Evolutionary conservation across 768 basidiomycete genomes (phyloP).

Genomic region (Tylopilus intermedius): DNA sequence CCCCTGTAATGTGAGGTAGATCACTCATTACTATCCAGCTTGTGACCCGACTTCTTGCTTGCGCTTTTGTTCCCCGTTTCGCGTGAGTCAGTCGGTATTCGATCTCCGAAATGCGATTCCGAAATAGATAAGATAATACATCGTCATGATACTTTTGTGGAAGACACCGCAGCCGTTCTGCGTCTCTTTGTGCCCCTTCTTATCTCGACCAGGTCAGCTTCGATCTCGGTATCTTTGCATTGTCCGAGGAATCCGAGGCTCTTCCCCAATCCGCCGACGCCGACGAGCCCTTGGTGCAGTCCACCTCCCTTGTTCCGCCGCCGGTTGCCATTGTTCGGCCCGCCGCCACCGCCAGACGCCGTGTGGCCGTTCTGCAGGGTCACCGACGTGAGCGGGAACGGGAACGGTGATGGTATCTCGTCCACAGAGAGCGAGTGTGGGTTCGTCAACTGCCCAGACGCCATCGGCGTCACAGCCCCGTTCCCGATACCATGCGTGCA

Average conservation of each 20-base stretch:
- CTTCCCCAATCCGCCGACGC: slow-evolving; percentile 68
- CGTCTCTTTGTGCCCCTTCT: slow-evolving; percentile 65
- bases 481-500: slow-evolving; percentile 34
- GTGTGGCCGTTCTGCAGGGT: slow-evolving; percentile 35
- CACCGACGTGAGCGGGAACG: slow-evolving; percentile 61
- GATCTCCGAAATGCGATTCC: slow-evolving; percentile 24
- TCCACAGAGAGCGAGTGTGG: slow-evolving; percentile 84
- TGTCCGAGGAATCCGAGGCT: slow-evolving; percentile 52
- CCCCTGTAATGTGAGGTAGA: too few relatives aligned
- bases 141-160: slow-evolving; percentile 27
- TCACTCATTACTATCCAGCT: too few relatives aligned
- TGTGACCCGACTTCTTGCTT: too few relatives aligned
- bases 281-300: slow-evolving; percentile 50
- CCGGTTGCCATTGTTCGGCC: slow-evolving; percentile 35
- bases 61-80: too few relatives aligned
- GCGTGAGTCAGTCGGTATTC: neutral
- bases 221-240: slow-evolving; percentile 67
- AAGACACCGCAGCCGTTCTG: slow-evolving; percentile 30
- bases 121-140: slow-evolving; percentile 28
- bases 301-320: slow-evolving; percentile 51
- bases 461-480: slow-evolving; percentile 50
- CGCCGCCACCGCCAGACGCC: slow-evolving; percentile 33
- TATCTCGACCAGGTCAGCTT: slow-evolving; percentile 74
- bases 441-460: slow-evolving; percentile 66
- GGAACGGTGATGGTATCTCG: slow-evolving; percentile 82